Percentiles rank a stretch among this genome's conserved stretches.
Evolutionary conservation across 208 protist genomes (phyloP).

Genomic region (Angomonas ambiguus): DNA sequence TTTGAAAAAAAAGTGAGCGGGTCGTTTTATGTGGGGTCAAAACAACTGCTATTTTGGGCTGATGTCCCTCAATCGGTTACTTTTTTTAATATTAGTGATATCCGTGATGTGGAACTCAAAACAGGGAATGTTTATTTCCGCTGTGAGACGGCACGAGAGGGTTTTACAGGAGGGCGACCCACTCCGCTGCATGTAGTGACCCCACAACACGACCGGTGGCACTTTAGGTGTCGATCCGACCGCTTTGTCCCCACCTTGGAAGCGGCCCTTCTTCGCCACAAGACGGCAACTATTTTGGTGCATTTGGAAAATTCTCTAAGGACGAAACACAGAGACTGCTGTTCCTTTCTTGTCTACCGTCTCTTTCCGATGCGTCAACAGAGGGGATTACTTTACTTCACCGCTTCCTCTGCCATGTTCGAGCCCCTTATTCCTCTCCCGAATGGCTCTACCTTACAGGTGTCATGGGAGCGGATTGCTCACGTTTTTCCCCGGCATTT

Average conservation of each 20-base stretch:
- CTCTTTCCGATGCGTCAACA: conserved; percentile 45
- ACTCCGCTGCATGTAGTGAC: not conserved
- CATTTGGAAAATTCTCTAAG: conserved; percentile 16
- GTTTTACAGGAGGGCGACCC: not conserved
- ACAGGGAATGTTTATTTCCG: not conserved
- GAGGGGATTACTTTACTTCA: conserved; percentile 31
- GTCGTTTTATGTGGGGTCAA: conserved; percentile 18
- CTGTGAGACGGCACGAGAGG: conserved; percentile 6
- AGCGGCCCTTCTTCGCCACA: not conserved
- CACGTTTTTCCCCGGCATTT: conserved; percentile 38
- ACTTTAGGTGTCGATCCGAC: conserved; percentile 5
- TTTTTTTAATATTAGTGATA: not conserved
- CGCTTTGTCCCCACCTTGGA: not conserved
- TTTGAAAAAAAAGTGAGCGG: conserved; percentile 12
- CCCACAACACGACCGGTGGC: not conserved
- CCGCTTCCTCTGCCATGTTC: conserved; percentile 15
- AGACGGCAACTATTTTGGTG: conserved; percentile 15
- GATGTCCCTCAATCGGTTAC: not conserved
- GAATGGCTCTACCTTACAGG: conserved; percentile 5
- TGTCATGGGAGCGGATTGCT: conserved; percentile 1
- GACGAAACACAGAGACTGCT: not conserved
- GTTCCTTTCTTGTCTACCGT: conserved; percentile 32
- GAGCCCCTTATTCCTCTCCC: conserved; percentile 28
- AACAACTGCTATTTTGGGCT: conserved; percentile 29
- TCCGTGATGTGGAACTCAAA: not conserved